Conservation (phyloP, 2,329 filamentous ascomycete species). For the Colletotrichum sojae region DNA sequence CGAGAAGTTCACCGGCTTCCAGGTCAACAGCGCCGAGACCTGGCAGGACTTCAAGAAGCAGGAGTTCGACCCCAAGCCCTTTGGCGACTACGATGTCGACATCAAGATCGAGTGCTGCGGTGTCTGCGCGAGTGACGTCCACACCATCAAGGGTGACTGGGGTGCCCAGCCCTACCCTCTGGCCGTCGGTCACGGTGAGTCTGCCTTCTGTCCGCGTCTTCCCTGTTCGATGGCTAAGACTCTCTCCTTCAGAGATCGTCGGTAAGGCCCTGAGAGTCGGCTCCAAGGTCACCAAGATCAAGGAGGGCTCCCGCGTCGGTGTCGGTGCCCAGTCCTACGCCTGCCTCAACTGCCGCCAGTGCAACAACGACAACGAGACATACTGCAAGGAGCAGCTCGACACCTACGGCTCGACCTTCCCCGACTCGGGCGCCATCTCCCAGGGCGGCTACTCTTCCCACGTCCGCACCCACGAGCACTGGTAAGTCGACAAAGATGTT, state of each 20-base stretch:
- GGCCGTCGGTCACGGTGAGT: slow-evolving; percentile 76
- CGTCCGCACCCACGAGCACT: slow-evolving; percentile 83
- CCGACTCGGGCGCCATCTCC: slow-evolving; percentile 73
- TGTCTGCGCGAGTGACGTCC: slow-evolving; percentile 80
- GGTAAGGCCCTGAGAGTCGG: slow-evolving; percentile 79
- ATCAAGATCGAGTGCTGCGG: slow-evolving; percentile 88
- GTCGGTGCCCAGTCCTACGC: slow-evolving; percentile 78
- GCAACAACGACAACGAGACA: slow-evolving; percentile 76
- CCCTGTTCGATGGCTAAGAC: slow-evolving; percentile 10
- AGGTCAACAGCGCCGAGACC: slow-evolving; percentile 67
- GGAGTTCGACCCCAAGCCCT: slow-evolving; percentile 86
- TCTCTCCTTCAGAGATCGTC: slow-evolving; percentile 69
- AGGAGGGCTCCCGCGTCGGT: slow-evolving; percentile 75
- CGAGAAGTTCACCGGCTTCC: slow-evolving; percentile 74
- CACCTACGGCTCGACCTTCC: slow-evolving; percentile 72
- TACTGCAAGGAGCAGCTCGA: slow-evolving; percentile 74
- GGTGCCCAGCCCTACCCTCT: slow-evolving; percentile 73
- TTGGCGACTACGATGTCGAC: slow-evolving; percentile 89
- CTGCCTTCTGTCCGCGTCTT: no score
- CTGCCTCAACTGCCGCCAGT: slow-evolving; percentile 75
- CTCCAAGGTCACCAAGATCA: slow-evolving; percentile 72
- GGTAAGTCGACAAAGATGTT: slow-evolving; percentile 48
- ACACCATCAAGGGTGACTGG: slow-evolving; percentile 80
- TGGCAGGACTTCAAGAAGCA: slow-evolving; percentile 77
- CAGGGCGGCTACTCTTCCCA: slow-evolving; percentile 75